phyloP scores from a whole-genome alignment of 768 basidiomycete genomes.

The Neoboletus magnificus region DNA sequence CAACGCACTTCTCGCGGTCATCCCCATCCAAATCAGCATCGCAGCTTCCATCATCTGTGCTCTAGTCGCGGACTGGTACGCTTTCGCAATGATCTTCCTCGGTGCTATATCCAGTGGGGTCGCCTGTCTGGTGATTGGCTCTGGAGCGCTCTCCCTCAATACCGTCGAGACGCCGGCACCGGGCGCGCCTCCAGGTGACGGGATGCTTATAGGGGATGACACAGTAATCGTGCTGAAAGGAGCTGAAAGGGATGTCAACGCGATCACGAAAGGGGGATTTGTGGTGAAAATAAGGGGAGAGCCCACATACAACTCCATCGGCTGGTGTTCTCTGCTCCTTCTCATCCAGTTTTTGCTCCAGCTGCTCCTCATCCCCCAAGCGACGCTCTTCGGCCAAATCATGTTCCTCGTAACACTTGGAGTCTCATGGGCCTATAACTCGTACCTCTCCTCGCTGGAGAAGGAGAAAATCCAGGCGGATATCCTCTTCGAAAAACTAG shows the following conservation, averaged over 20 bases:
- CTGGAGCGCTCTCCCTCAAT: slow-evolving; percentile 22
- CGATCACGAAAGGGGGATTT: slow-evolving; percentile 33
- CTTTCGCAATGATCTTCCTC: slow-evolving; percentile 31
- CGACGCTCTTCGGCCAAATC: slow-evolving; percentile 33
- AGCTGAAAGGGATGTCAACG: slow-evolving; percentile 29
- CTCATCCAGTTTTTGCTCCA: slow-evolving; percentile 33
- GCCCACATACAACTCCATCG: slow-evolving; percentile 18
- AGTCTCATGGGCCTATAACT: slow-evolving; percentile 36
- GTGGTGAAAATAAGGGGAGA: slow-evolving; percentile 12
- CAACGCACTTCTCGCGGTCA: slow-evolving; percentile 17
- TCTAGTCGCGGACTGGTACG: slow-evolving; percentile 28
- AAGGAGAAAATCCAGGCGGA: slow-evolving; percentile 27
- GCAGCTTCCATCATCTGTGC: slow-evolving; percentile 25
- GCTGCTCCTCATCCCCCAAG: slow-evolving; percentile 35
- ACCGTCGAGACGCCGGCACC: slow-evolving; percentile 19
- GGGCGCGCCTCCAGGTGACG: slow-evolving; percentile 31
- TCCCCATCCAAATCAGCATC: slow-evolving; percentile 27
- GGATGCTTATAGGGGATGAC: slow-evolving; percentile 24
- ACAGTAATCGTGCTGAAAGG: slow-evolving; percentile 32
- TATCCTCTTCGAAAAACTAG: slow-evolving; percentile 16
- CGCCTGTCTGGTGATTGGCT: slow-evolving; percentile 29
- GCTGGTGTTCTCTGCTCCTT: slow-evolving; percentile 32
- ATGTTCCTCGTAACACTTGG: slow-evolving; percentile 33
- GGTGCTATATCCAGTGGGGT: slow-evolving; percentile 34
- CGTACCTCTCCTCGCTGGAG: slow-evolving; percentile 38